phyloP scores from a whole-genome alignment of 2,329 filamentous ascomycete genomes.

The Xylogone sp. region DNA sequence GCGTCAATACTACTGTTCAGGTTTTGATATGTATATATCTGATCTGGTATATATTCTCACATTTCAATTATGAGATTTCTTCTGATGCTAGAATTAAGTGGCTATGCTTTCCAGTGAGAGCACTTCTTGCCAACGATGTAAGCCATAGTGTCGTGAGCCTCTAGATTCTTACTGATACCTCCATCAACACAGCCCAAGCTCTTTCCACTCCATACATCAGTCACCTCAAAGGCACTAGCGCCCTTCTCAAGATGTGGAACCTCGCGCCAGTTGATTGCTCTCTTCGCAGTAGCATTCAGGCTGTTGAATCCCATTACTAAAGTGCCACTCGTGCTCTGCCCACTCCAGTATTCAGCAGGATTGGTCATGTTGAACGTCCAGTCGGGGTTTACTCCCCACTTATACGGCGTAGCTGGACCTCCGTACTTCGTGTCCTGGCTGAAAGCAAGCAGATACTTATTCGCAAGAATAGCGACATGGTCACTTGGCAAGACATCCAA shows the following conservation, averaged over 20 bases:
- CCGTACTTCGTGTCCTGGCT: slow-evolving; percentile 31
- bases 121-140: slow-evolving; percentile 21
- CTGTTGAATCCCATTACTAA: slow-evolving; percentile 47
- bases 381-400: slow-evolving; percentile 46
- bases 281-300: slow-evolving; percentile 26
- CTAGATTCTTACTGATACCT: slow-evolving; percentile 25
- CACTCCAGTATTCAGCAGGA: slow-evolving; percentile 48
- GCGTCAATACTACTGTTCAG: background rate
- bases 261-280: slow-evolving; percentile 37
- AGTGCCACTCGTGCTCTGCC: slow-evolving; percentile 37
- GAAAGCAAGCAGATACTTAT: slow-evolving; percentile 18
- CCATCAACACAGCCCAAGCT: slow-evolving; percentile 32
- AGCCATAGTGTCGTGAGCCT: slow-evolving; percentile 31
- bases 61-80: no score
- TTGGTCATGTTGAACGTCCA: slow-evolving; percentile 44
- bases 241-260: slow-evolving; percentile 34
- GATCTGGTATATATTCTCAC: background rate
- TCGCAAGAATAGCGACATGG: slow-evolving; percentile 26
- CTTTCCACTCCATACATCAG: slow-evolving; percentile 43
- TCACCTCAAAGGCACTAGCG: slow-evolving; percentile 32
- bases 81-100: background rate
- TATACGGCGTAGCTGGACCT: slow-evolving; percentile 38
- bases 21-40: no score
- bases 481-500: slow-evolving; percentile 18
- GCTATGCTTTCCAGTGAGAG: background rate